Evolutionary conservation across 768 basidiomycete species (phyloP), one percentile per base, ranked within the genome.

Genomic region (Pulveroboletus sp.): DNA sequence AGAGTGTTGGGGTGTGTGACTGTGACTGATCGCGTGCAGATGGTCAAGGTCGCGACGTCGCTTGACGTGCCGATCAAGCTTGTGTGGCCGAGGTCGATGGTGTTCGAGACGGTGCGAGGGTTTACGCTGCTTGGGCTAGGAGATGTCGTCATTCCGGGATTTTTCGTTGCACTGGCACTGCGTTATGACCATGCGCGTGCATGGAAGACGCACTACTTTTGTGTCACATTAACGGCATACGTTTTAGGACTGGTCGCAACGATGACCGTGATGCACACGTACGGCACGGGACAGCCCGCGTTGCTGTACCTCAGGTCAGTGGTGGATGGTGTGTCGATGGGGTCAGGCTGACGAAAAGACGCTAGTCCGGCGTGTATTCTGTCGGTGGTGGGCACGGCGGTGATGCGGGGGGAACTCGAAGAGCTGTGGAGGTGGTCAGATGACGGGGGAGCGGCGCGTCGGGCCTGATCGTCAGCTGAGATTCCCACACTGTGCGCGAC

Each of bases 41-140:
- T 97, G 94, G 84, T 95, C 20, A 84, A 84, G 56, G 95, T 98
- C 2, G 95, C 95, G 1, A 93, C 86, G 19, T 81, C 76, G 34
- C 78, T 97, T 29, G 92, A 98, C 59, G 84, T 87, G 23, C 95
- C 95, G 17, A 94, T 98, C 71, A 97, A 97, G 69, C 76, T 98
- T 27, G 73, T 94, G 32, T 92, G 86, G 83, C 84, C 90, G 0
- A 91, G 89, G 62, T 84, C 84, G 1, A 51, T 81, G 19, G 46
- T 41, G 1, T 75, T 84, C 56, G 67, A 74, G 5, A 63, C 68
- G 6, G 73, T 66, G 5, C 66, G 75, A 24, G 91, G 90, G 5
- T 88, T 80, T 64, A 87, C 91, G 25, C 86, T 97, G 84, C 84
- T 98, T 25, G 95, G 95, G 2, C 74, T 98, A 2, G 94, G 94